Base-by-base conservation (phyloP, 768 basidiomycete genomes). In the Suillus tomentosus region DNA sequence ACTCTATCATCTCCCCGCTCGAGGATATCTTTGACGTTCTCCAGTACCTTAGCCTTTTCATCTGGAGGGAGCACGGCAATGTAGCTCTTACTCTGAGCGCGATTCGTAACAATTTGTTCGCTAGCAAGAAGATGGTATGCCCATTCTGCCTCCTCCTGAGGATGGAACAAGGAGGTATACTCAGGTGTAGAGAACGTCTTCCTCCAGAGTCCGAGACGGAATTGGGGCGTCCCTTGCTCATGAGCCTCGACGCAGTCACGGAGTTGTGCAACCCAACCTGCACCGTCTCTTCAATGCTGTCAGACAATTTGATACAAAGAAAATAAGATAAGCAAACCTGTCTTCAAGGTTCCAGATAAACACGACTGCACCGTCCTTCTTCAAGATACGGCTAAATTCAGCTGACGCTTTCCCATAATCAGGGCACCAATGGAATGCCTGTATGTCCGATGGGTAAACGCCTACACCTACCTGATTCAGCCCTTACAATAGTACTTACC, bases 351-450 rank as follows among this genome's bases (percentile, higher is more conserved):
- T 98, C 96, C 96, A 98, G 55, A 96, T 86, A 62, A 93, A 81
- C 6, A 82, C 88, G 19, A 91, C 82, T 1, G 82, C 75, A 3
- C 93, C 93, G n/a, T 77, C 76, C 0, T 92, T 90, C 71, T 90
- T 91, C 57, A 97, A 81, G 67, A 95, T 85, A 39, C 94, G 86
- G 9, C 86, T 82, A 68, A 96, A 92, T 72, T 97, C 95, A 0
- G 76, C 76, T 22, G 85, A 82, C 0, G 95, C 94, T 60, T 79
- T 80, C 54, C 86, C 83, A 71, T 87, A 90, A 73, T 95, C 85
- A 11, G 89, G 90, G 66, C 91, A 92, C 96, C 96, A 98, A 78
- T 98, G 96, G 75, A 89, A 97, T 17, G 96, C 96, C 88, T 96
- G 73, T 63, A 5, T 15, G 51, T 17, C 27, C 70, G 31, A 62